These are phyloP conservation scores for Taiwanofungus camphoratus DNA, from an alignment of 1,284 basidiomycete genomes.

Conservation along the genomic window DNA sequence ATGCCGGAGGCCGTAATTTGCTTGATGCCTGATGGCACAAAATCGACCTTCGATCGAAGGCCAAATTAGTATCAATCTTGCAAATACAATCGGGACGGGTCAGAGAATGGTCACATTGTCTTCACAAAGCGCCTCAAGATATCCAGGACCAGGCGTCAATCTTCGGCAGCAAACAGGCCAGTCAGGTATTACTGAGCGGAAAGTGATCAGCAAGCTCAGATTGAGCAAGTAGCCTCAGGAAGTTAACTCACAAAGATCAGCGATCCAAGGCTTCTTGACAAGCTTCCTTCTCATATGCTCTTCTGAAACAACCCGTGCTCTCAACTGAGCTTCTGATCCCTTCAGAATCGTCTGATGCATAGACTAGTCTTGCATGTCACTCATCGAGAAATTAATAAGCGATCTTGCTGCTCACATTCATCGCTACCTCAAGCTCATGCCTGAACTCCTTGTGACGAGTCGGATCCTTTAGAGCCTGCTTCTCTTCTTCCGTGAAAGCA, in stretches of 20 bases:
- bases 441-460: slow-evolving; percentile 46
- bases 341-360: slow-evolving; percentile 40
- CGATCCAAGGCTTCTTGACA: slow-evolving; percentile 52
- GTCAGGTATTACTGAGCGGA: slow-evolving; percentile 55
- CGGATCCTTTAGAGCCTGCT: slow-evolving; percentile 42
- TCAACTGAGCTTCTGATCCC: slow-evolving; percentile 37
- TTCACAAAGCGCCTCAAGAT: slow-evolving; percentile 55
- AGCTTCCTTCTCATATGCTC: slow-evolving; percentile 47
- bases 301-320: slow-evolving; percentile 35
- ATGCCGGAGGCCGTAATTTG: slow-evolving; percentile 48
- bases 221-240: too few species aligned
- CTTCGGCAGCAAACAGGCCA: slow-evolving; percentile 54
- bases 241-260: slow-evolving; percentile 41
- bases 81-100: background rate
- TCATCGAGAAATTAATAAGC: background rate
- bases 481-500: slow-evolving; percentile 49
- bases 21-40: slow-evolving; percentile 45
- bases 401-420: too few species aligned
- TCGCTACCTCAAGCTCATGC: slow-evolving; percentile 42
- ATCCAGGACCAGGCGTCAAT: slow-evolving; percentile 61
- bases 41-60: slow-evolving; percentile 41
- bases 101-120: slow-evolving; percentile 40
- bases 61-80: slow-evolving; percentile 1
- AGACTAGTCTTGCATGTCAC: slow-evolving; percentile 38
- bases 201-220: slow-evolving; percentile 30